Percentiles rank a stretch among this genome's conserved stretches.
Evolutionary conservation across 129 eudicot genomes (phyloP).

Genomic region (Artemisia argyi): DNA sequence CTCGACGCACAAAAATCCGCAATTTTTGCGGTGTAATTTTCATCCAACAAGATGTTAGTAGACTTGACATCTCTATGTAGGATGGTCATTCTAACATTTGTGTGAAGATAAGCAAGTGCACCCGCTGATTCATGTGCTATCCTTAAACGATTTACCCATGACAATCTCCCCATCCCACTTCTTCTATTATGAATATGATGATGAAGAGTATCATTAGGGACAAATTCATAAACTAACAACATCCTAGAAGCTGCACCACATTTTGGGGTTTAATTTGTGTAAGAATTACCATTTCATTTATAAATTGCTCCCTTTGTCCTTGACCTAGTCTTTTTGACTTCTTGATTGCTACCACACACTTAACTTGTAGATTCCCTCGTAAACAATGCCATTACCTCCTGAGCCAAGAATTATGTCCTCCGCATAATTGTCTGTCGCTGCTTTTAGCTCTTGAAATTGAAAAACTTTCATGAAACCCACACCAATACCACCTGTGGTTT

Average conservation of each 20-base stretch:
- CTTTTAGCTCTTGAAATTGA: too few relatives aligned
- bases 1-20: neutral
- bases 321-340: neutral
- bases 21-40: neutral
- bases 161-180: neutral
- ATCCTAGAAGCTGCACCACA: neutral
- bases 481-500: too few relatives aligned
- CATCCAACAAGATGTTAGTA: neutral
- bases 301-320: neutral
- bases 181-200: neutral
- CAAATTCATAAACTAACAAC: neutral
- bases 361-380: neutral
- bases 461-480: too few relatives aligned
- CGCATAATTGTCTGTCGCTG: too few relatives aligned
- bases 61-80: neutral
- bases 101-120: slow-evolving; percentile 8
- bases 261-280: neutral
- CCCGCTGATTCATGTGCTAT: neutral
- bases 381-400: neutral
- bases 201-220: neutral
- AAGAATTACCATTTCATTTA: neutral
- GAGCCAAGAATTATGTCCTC: too few relatives aligned
- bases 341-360: neutral
- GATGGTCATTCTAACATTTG: neutral
- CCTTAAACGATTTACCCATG: slow-evolving; percentile 3